phyloP scores from a whole-genome alignment of 371 early-diverging fungal species.

The Actinomortierella ambigua region DNA sequence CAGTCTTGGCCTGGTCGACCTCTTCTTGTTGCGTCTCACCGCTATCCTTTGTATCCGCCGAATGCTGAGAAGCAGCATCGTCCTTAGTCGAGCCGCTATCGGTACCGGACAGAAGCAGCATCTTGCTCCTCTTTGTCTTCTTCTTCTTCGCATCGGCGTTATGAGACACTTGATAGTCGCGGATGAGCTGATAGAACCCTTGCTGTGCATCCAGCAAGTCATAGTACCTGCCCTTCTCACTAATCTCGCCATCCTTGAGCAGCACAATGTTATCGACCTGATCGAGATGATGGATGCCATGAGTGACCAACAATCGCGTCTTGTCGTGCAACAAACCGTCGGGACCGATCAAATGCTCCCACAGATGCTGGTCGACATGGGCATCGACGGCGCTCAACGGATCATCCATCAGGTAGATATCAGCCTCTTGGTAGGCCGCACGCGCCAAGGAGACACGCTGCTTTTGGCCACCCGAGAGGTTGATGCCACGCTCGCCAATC shows the following conservation, averaged over 20 bases:
- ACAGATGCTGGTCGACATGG: constrained; percentile 84
- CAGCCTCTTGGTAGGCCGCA: constrained; percentile 56
- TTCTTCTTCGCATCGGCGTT: constrained; percentile 39
- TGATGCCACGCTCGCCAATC: constrained; percentile 95
- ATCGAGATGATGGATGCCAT: constrained; percentile 83
- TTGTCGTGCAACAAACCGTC: constrained; percentile 78
- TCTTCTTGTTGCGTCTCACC: constrained; percentile 1
- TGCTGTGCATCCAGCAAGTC: constrained; percentile 31
- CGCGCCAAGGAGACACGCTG: constrained; percentile 71
- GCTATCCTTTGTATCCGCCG: constrained; percentile 23
- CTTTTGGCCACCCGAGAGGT: constrained; percentile 86
- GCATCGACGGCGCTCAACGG: constrained; percentile 86
- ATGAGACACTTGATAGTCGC: constrained; percentile 20
- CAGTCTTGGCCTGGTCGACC: neutral
- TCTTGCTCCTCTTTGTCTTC: constrained; percentile 13
- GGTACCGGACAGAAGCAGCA: neutral
- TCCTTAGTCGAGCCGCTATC: too few species aligned
- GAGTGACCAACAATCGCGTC: constrained; percentile 92
- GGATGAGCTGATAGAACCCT: constrained; percentile 58
- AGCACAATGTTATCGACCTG: constrained; percentile 74
- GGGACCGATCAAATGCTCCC: constrained; percentile 81
- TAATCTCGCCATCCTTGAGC: constrained; percentile 78
- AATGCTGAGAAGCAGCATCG: constrained; percentile 21
- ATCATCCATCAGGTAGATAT: constrained; percentile 58
- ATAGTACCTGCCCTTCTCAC: constrained; percentile 64